phyloP scores from a whole-genome alignment of 2,329 filamentous ascomycete species.

The Fusarium verticillioides region DNA sequence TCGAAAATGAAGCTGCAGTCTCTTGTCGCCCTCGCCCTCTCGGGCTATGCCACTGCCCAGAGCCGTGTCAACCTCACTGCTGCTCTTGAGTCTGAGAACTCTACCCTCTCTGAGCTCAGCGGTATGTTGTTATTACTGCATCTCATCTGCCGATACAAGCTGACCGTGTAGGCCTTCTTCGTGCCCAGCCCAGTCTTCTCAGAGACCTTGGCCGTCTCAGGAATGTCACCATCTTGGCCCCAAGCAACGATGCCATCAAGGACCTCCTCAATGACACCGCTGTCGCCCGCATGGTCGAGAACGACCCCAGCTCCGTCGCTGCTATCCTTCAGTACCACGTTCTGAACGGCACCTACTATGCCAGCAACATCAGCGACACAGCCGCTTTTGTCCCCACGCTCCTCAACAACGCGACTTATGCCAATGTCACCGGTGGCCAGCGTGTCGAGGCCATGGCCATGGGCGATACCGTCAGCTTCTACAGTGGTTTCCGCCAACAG shows the following conservation, averaged over 20 bases:
- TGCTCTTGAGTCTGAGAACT: conserved; percentile 42
- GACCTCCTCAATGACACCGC: conserved; percentile 59
- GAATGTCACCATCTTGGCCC: conserved; percentile 60
- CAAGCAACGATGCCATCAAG: conserved; percentile 64
- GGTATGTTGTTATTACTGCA: conserved; percentile 16
- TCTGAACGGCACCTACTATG: conserved; percentile 57
- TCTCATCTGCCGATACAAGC: neutral
- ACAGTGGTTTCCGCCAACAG: conserved; percentile 53
- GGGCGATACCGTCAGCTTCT: conserved; percentile 59
- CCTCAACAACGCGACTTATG: conserved; percentile 55
- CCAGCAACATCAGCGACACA: conserved; percentile 46
- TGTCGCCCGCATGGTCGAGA: conserved; percentile 52
- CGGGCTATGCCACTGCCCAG: conserved; percentile 37
- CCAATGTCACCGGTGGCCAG: conserved; percentile 58
- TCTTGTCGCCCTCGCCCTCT: conserved; percentile 33
- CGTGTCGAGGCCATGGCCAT: conserved; percentile 53
- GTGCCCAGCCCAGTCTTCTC: conserved; percentile 38
- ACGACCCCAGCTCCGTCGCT: conserved; percentile 53
- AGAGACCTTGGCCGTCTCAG: conserved; percentile 17
- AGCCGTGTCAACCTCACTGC: conserved; percentile 38
- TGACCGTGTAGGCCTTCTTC: conserved; percentile 40
- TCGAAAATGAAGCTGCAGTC: conserved; percentile 38
- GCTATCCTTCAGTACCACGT: conserved; percentile 69
- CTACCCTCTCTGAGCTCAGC: conserved; percentile 42
- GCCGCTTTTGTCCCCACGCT: conserved; percentile 53